phyloP scores from a whole-genome alignment of 768 basidiomycete species.

The Calocybe indica region DNA sequence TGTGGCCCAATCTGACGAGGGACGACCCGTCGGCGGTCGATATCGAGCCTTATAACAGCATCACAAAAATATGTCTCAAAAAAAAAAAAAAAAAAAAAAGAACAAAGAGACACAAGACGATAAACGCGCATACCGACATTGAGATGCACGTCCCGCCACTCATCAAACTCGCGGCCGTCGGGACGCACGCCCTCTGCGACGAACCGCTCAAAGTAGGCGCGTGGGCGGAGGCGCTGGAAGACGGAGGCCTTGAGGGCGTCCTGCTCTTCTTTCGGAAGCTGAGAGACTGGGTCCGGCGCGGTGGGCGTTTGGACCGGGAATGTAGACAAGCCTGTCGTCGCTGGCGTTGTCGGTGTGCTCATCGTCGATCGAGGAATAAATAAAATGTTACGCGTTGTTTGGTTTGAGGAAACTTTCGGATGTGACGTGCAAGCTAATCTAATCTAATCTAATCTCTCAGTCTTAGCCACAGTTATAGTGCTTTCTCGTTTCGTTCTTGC shows the following conservation, averaged over 20 bases:
- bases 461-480: too few relatives aligned
- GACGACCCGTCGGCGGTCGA: constrained; percentile 92
- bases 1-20: constrained; percentile 84
- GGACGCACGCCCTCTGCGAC: constrained; percentile 72
- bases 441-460: too few relatives aligned
- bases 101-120: not conserved
- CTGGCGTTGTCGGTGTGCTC: constrained; percentile 5
- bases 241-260: constrained; percentile 45
- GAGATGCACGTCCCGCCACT: constrained; percentile 70
- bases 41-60: constrained; percentile 69
- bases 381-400: not conserved
- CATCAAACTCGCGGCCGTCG: constrained; percentile 68
- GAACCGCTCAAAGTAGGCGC: constrained; percentile 83
- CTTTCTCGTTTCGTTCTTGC: too few relatives aligned
- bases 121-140: constrained; percentile 61
- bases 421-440: too few relatives aligned
- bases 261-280: constrained; percentile 20
- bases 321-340: not conserved
- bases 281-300: not conserved
- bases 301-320: not conserved
- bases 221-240: constrained; percentile 88
- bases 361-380: not conserved
- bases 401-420: too few relatives aligned
- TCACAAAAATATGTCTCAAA: not conserved
- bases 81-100: not conserved